phyloP scores from a whole-genome alignment of 768 basidiomycete species.

The Trametes elegans region DNA sequence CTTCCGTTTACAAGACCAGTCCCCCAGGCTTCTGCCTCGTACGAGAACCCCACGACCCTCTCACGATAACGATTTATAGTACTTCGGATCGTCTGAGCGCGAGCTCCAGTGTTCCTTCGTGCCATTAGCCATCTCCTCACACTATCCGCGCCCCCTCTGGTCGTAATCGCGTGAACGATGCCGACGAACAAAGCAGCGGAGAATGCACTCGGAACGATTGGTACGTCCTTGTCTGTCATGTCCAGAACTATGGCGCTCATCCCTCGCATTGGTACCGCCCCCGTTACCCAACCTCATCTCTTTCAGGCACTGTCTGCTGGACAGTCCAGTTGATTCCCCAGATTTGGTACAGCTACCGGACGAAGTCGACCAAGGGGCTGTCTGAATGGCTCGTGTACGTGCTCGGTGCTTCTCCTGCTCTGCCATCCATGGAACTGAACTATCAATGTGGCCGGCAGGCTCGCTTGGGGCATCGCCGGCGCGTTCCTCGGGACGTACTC shows the following conservation, averaged over 20 bases:
- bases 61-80: no score
- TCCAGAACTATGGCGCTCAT: background rate
- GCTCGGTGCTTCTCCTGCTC: background rate
- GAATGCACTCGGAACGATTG: slow-evolving; percentile 69
- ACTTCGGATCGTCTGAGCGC: no score
- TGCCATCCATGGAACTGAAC: background rate
- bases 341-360: slow-evolving; percentile 67
- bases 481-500: slow-evolving; percentile 68
- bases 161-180: slow-evolving; percentile 31
- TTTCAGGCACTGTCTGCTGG: slow-evolving; percentile 63
- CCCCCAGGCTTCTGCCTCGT: no score
- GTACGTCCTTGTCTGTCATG: slow-evolving; percentile 31
- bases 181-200: slow-evolving; percentile 52
- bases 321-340: slow-evolving; percentile 67
- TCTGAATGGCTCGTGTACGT: slow-evolving; percentile 37
- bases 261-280: background rate
- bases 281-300: background rate
- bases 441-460: slow-evolving; percentile 31
- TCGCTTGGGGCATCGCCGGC: slow-evolving; percentile 60
- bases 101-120: no score
- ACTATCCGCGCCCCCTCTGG: background rate
- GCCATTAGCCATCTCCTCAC: no score
- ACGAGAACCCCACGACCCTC: no score
- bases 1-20: no score
- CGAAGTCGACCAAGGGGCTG: slow-evolving; percentile 66